Base-by-base conservation (phyloP, 2,329 filamentous ascomycete species). In the Trichophyton verrucosum region DNA sequence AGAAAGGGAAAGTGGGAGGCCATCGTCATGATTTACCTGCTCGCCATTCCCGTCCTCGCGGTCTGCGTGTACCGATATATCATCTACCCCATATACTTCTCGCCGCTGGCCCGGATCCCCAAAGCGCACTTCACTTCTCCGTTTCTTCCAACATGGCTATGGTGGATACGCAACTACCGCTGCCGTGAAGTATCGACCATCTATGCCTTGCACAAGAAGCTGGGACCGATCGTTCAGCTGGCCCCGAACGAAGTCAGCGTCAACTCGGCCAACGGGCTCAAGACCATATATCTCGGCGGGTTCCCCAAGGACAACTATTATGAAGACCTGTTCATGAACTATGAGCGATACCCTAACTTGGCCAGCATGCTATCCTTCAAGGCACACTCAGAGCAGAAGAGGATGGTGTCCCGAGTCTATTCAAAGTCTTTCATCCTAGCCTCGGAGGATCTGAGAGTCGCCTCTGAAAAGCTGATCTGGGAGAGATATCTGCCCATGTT, bases 381-480 rank as follows among this genome's bases (percentile, higher is more conserved):
- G 38, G 74, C 79, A 1, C 88, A 91, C 69, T 84, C 86, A 0
- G 73, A 77, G 6, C 77, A 86, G 49, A 91, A 90, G 69, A 81
- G 86, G 17, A 86, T 89, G 81, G 74, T 91, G 24, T 85, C 85
- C 60, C 82, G 88, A 65, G 80, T 87, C 59, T 91, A 90, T 74
- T 88, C 87, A 59, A 91, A 91, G 69, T 87, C 86, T 0, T 82
- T 77, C 57, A 75, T 91, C 40, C 81, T 82, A 61, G 74, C 76
- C 3, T 88, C 84, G 3, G 68, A 74, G 0, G 76, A 83, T 0
- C 71, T 86, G 9, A 72, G 74, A 0, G 74, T 71, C 0, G 82
- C 88, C 64, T 77, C 81, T 3, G 71, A 76, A 1, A 68, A 69
- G 7, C 79, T 89, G 20, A 64, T 90, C 1, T 80, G 80, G 62